Evolutionary conservation across 176 grass and related monocot species (phyloP).

Genomic region (Eleusine coracana): DNA sequence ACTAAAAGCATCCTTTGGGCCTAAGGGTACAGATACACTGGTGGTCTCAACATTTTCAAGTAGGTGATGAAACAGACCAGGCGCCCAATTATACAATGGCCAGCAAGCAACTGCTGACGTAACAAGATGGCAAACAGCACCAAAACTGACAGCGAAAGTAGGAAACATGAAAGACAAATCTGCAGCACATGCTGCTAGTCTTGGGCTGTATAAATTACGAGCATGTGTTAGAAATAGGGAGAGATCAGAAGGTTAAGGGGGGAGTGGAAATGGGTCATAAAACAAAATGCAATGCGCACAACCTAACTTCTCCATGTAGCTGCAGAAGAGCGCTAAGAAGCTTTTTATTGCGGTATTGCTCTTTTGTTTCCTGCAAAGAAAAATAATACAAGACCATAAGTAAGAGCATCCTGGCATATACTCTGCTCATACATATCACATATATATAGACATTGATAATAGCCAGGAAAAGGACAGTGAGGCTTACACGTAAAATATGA

Average conservation of each 20-base stretch:
- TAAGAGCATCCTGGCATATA: slow-evolving; percentile 14
- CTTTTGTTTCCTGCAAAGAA: slow-evolving; percentile 74
- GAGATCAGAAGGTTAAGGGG: background rate
- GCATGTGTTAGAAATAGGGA: slow-evolving; percentile 20
- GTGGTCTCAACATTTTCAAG: slow-evolving; percentile 82
- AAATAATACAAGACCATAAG: slow-evolving; percentile 21
- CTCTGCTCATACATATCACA: slow-evolving; percentile 20
- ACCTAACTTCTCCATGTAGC: slow-evolving; percentile 93
- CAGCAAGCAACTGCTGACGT: slow-evolving; percentile 90
- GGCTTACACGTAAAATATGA: slow-evolving; percentile 75
- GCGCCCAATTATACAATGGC: slow-evolving; percentile 89
- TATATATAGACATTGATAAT: slow-evolving; percentile 7
- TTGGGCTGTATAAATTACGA: slow-evolving; percentile 60
- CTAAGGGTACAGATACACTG: slow-evolving; percentile 65
- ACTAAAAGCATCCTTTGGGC: slow-evolving; percentile 92
- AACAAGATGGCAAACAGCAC: slow-evolving; percentile 94
- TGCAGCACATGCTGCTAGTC: slow-evolving; percentile 84
- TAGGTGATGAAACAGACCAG: slow-evolving; percentile 88
- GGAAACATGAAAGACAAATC: slow-evolving; percentile 86
- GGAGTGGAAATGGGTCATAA: background rate
- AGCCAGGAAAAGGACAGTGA: slow-evolving; percentile 27
- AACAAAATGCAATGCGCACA: slow-evolving; percentile 45
- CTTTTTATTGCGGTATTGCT: slow-evolving; percentile 96
- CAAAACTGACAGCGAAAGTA: slow-evolving; percentile 69
- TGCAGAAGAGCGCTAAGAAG: slow-evolving; percentile 87